Evolutionary conservation across 495 filamentous ascomycete genomes (phyloP), one percentile per base, ranked within the genome.

Genomic region (Recurvomyces mirabilis): DNA sequence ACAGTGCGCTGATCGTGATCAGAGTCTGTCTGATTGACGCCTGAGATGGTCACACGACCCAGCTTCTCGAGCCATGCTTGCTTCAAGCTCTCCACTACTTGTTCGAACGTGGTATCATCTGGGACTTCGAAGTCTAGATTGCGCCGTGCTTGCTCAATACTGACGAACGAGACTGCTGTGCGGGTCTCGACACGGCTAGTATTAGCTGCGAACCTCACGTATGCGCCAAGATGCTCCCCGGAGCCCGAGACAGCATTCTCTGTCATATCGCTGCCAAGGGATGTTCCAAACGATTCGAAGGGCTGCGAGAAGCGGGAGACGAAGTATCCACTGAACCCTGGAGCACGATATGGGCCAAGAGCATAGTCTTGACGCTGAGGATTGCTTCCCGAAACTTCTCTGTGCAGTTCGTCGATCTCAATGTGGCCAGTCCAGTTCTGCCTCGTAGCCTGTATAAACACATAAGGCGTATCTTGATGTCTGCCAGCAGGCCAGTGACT

Each of bases 51-150:
- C 15, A 54, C 46, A 13, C 51, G 41, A 9, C 47, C 47, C 3
- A 54, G 12, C 38, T 54, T 54, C 21, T 54, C 51, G 10, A 54
- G 47, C 51, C 51, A 54, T 11, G 46, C 36, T 20, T 42, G 7
- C 23, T 54, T 54, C 19, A 54, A 36, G 11, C 35, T 36, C 33
- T 50, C 51, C 2, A 50, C 41, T 4, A 35, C 37, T 12, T 46
- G 17, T 12, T 43, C 41, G 35, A 54, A 50, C 6, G 41, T 46
- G 6, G 26, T n/a, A 24, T 23, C 34, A 22, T 46, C 33, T 11
- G 51, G 47, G 4, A 40, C 25, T 22, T 50, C 51, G n/a, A 54
- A 13, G 4, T 50, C 35, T 14, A 50, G 35, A 26, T 46, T 54
- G 15, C 41, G 28, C 4, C 51, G 46, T 4, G 51, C 47, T 28